Base-by-base conservation (phyloP, 176 grass and related monocot genomes). In the Themeda triandra region DNA sequence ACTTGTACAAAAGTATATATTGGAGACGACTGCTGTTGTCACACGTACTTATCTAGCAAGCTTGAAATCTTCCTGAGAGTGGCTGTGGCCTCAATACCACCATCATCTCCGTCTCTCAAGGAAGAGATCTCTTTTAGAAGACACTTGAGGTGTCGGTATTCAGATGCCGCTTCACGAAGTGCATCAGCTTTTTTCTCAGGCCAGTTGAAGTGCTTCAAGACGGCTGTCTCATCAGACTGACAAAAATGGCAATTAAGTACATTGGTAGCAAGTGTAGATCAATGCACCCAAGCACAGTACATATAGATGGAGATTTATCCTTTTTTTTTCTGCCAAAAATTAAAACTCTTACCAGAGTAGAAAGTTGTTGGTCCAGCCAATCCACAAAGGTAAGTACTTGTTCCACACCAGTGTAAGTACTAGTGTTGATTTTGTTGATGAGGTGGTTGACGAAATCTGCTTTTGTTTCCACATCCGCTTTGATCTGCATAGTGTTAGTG, bases 391-490 rank as follows among this genome's bases (percentile, higher is more conserved):
- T 51, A 19, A 92, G 37, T 12, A 92, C 65, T 67, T 92, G 87
- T 19, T 87, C 87, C 54, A 92, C 78, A n/a, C 77, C 56, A 0
- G 87, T 69, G 75, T 85, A 98, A 39, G 89, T 84, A 25, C 83
- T 87, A 8, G 65, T 86, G 37, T 87, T 87, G 27, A 95, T 81
- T 84, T 90, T 95, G 62, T 88, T 77, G 63, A 98, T 98, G 59
- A 95, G 89, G 73, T 90, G 65, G 18, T 83, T 92, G 64, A 98
- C 92, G 75, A 98, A 80, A 54, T 90, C 79, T 40, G 91, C 93
- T 90, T 98, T 98, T 41, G 91, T 92, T 86, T 93, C 87, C 7
- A 98, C 87, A 63, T 95, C 96, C 0, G 87, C 84, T 87, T 92
- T 94, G 75, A 94, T 94, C 56, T 60, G 3, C 23, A 9, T 24